Conservation (phyloP, 2,329 filamentous ascomycete genomes). For the Cordyceps fumosorosea region DNA sequence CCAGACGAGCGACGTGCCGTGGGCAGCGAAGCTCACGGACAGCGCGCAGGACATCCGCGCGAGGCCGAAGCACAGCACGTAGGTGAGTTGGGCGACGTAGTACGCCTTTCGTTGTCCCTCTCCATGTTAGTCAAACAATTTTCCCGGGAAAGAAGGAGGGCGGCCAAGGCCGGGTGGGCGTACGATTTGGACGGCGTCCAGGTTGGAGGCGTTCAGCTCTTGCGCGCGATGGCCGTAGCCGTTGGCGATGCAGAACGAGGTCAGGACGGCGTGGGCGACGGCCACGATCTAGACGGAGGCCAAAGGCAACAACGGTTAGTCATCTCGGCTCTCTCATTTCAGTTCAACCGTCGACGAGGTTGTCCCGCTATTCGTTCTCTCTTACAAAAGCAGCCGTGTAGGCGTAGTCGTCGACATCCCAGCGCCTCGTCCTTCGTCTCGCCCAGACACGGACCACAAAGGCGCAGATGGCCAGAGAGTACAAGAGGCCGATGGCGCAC, state of each 20-base stretch:
- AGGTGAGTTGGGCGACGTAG: slow-evolving; percentile 3
- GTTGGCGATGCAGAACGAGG: background rate
- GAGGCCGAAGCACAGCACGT: background rate
- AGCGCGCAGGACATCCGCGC: background rate
- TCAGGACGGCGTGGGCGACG: background rate
- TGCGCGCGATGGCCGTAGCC: background rate
- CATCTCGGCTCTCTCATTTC: background rate
- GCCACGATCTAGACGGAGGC: background rate
- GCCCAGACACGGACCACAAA: background rate
- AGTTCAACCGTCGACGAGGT: background rate
- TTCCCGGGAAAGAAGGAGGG: too few species aligned
- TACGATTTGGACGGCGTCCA: background rate
- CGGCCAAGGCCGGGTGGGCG: background rate
- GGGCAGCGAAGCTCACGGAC: background rate
- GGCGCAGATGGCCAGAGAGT: background rate
- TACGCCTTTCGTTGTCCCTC: background rate
- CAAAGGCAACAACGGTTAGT: background rate
- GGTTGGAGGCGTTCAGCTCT: background rate
- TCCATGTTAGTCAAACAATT: background rate
- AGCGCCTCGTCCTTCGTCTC: background rate
- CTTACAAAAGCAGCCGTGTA: slow-evolving; percentile 8
- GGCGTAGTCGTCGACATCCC: background rate
- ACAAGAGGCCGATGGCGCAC: background rate
- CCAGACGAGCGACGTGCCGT: background rate
- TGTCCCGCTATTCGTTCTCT: background rate